phyloP scores from a whole-genome alignment of 176 grass and related monocot genomes.

The Oryza nivara region DNA sequence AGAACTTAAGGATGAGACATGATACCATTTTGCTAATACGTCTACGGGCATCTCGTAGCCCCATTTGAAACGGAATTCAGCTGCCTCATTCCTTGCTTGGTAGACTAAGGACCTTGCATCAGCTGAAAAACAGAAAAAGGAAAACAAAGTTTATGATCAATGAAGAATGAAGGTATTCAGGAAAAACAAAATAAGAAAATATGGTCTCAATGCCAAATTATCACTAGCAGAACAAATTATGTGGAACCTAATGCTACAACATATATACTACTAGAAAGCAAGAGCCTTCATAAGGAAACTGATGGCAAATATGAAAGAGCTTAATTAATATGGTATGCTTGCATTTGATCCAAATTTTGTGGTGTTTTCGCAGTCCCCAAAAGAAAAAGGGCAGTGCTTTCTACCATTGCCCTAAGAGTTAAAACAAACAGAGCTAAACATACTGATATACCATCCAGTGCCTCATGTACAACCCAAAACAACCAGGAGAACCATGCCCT shows the following conservation, averaged over 20 bases:
- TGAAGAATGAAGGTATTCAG: neutral
- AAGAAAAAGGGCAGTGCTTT: neutral
- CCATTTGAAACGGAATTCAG: constrained; percentile 99
- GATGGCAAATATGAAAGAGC: neutral
- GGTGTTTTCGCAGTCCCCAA: neutral
- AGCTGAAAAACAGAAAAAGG: constrained; percentile 66
- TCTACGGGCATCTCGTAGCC: constrained; percentile 98
- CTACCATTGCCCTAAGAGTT: neutral
- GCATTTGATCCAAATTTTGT: neutral
- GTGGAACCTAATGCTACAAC: constrained; percentile 9
- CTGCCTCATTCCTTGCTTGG: constrained; percentile 99
- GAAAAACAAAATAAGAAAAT: neutral
- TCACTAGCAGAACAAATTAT: neutral
- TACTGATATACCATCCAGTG: neutral
- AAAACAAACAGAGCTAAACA: constrained; percentile 2
- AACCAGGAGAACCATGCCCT: neutral
- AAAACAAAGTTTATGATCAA: constrained; percentile 7
- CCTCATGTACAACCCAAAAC: neutral
- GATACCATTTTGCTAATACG: constrained; percentile 90
- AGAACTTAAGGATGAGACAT: constrained; percentile 1
- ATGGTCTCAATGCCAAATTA: neutral
- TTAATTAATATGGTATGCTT: neutral
- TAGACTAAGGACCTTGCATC: constrained; percentile 97
- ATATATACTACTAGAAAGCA: neutral
- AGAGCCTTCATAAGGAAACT: neutral